Percentiles rank a stretch among this genome's conserved stretches.
phyloP scores from a whole-genome alignment of 2,329 filamentous ascomycete genomes.

The Bipolaris zeicola region DNA sequence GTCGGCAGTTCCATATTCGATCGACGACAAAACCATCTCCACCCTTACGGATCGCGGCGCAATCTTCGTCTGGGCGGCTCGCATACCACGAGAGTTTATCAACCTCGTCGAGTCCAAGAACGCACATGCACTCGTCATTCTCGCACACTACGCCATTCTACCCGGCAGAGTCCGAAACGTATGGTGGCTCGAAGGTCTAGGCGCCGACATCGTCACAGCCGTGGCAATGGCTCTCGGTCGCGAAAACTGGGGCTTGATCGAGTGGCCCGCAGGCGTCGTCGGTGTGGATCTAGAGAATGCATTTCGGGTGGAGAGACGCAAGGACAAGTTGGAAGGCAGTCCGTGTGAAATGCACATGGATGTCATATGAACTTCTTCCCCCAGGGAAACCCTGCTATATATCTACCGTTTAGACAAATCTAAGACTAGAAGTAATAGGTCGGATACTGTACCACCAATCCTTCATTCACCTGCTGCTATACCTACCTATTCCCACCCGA shows the following conservation, averaged over 20 bases:
- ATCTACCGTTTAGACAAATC: neutral
- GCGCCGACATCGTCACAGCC: slow-evolving; percentile 40
- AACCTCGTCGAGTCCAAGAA: slow-evolving; percentile 38
- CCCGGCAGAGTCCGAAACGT: slow-evolving; percentile 41
- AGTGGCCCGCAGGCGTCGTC: slow-evolving; percentile 38
- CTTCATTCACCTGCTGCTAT: neutral
- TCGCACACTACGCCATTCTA: slow-evolving; percentile 48
- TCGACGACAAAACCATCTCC: slow-evolving; percentile 36
- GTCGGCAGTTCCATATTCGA: slow-evolving; percentile 37
- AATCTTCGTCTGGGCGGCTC: slow-evolving; percentile 41
- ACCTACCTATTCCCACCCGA: no score
- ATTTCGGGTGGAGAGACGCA: slow-evolving; percentile 21
- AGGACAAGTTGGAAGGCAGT: slow-evolving; percentile 26
- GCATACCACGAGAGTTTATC: slow-evolving; percentile 38
- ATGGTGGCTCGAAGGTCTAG: slow-evolving; percentile 46
- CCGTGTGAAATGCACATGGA: slow-evolving; percentile 36
- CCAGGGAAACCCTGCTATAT: neutral
- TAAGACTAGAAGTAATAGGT: neutral
- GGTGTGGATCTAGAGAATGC: slow-evolving; percentile 36
- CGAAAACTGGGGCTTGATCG: slow-evolving; percentile 39
- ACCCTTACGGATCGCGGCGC: slow-evolving; percentile 41
- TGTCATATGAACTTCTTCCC: slow-evolving; percentile 26
- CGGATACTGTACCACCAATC: neutral
- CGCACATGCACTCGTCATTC: slow-evolving; percentile 42
- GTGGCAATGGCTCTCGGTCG: slow-evolving; percentile 40